These are phyloP conservation scores for Pittosporum tobira DNA, from an alignment of 129 eudicot species.

Conservation along the genomic window DNA sequence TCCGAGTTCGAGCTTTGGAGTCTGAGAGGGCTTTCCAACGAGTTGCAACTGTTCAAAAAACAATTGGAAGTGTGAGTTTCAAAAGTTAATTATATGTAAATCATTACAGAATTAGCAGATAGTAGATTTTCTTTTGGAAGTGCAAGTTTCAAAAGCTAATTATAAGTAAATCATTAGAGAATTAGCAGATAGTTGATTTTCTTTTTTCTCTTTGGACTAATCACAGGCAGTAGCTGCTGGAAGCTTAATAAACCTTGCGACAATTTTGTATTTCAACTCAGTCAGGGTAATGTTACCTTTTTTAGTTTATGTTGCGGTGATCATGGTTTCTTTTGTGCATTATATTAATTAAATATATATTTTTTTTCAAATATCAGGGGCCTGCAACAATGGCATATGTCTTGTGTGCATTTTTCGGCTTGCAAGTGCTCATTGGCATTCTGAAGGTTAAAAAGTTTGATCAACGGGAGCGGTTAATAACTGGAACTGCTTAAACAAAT, in stretches of 20 bases:
- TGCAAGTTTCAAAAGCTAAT: conserved; percentile 35
- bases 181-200: neutral
- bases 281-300: conserved; percentile 42
- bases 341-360: conserved; percentile 4
- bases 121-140: conserved; percentile 25
- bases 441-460: conserved; percentile 84
- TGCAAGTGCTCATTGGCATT: conserved; percentile 80
- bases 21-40: conserved; percentile 98
- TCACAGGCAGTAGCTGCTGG: conserved; percentile 96
- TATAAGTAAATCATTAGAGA: too few species aligned
- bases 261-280: conserved; percentile 66
- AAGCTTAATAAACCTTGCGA: conserved; percentile 78
- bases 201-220: conserved; percentile 4
- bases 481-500: conserved; percentile 72
- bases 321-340: neutral
- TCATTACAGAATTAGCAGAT: neutral
- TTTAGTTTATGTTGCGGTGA: neutral
- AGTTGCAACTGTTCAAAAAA: conserved; percentile 93
- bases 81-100: too few species aligned
- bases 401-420: conserved; percentile 70
- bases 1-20: conserved; percentile 86
- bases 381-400: conserved; percentile 65
- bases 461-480: conserved; percentile 71
- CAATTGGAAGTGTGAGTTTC: conserved; percentile 72
- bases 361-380: conserved; percentile 37